Evolutionary conservation across 1,284 basidiomycete species (phyloP), one percentile per base, ranked within the genome.

Genomic region (Austroboletus novae-zelandiae): DNA sequence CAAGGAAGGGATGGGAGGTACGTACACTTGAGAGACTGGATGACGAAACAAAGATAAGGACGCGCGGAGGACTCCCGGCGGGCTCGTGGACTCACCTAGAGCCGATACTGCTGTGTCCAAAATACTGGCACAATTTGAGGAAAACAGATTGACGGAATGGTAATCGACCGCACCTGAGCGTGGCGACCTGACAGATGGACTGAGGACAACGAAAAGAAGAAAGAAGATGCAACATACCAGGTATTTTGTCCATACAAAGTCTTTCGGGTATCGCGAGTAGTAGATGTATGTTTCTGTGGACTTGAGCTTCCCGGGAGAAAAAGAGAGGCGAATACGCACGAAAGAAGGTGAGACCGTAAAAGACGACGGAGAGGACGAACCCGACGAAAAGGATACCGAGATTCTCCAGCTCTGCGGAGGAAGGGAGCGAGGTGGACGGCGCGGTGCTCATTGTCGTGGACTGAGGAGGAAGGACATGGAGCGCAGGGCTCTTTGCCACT

Each of bases 341-440:
- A 60, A 74, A 74, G 59, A 75, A 74, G 15, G 72, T 73, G 45
- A 74, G 61, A 13, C 72, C 73, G 45, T 75, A 74, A 29, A 74
- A 60, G 5, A 68, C 61, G 10, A 65, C 70, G 6, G 71, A 57
- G 18, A 63, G 58, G 34, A 73, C 65, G 53, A 73, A 74, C 15
- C 72, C 72, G 30, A 70, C 42, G 48, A 74, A 69, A 23, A 74
- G 56, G 14, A 68, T 62, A 34, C 66, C 61, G 39, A 75, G 60
- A 9, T 72, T 75, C 48, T 62, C 57, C 8, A 55, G 17, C 50
- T 68, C 65, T 25, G 48, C 41, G 5, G 45, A 15, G 23, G 67
- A 61, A 0, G 62, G 55, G 15, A 27, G n/a, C 13, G 47, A 10
- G 15, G 48, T 9, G 17, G 54, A 13, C 0, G 40, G 2, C 4